Evolutionary conservation across 108 stramenopile genomes (phyloP), one percentile per base, ranked within the genome.

Genomic region (Fragilariopsis cylindrus): DNA sequence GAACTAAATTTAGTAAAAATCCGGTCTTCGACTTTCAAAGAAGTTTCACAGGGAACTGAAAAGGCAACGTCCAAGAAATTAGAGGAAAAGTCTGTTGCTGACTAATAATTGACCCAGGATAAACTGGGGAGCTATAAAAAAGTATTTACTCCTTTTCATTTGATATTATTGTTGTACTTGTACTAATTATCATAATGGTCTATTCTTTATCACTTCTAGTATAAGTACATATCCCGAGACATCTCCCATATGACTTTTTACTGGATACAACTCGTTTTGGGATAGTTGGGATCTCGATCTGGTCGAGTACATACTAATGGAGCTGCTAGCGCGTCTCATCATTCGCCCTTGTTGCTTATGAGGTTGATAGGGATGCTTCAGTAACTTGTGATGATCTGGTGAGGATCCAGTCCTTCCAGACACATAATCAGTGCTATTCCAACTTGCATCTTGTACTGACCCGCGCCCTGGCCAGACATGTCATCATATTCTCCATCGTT

Each of bases 1-100:
- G 73, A 80, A 16, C 73, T 90, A 64, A 91, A 90, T 72, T 75
- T 95, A 47, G 85, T 92, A 48, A 92, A 95, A 71, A 88, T 94
- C 57, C 77, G 82, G 40, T 50, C 65, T 53, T 78, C 86, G 4
- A 83, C 80, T 57, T 87, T 83, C 69, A 70, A 70, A 18, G 82
- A 87, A 44, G 82, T 81, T n/a, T 73, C 79, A 40, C 71, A 84
- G 60, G 76, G 76, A 30, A 73, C 71, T 6, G 73, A 82, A 39
- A 75, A 70, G 12, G 77, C 67, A 45, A 3, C 67, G 3, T 30
- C 48, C n/a, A 63, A 63, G 6, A 64, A 43, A 9, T 5, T 67
- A 13, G n/a, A 47, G 30, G 8, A 63, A 6, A 55, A 43, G 39
- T n/a, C 19, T 47, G n/a, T 48, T 55, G 19, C 16, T 15, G 47